Conservation (phyloP, 805 yeast species). For the Tetrapisispora fleetii region DNA sequence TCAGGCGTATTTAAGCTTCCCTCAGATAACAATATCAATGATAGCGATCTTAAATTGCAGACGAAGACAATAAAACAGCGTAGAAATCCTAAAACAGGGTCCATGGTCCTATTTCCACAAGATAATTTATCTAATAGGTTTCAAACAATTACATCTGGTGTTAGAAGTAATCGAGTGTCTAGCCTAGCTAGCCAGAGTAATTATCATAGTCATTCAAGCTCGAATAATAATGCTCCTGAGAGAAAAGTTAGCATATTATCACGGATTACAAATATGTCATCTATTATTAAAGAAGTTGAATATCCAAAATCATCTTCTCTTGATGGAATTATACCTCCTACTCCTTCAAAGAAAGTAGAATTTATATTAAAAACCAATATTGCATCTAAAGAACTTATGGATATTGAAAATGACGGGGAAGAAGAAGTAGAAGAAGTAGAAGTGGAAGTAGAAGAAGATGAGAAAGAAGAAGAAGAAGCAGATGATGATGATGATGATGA, state of each 20-base stretch:
- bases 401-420: neutral
- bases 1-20: conserved; percentile 16
- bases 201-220: neutral
- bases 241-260: conserved; percentile 11
- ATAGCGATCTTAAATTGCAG: neutral
- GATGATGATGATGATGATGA: neutral
- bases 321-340: conserved; percentile 46
- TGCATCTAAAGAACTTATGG: conserved; percentile 10
- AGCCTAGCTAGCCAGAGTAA: neutral
- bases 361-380: conserved; percentile 27
- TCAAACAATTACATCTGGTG: neutral
- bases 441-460: no score
- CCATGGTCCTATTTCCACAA: conserved; percentile 25
- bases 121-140: conserved; percentile 14
- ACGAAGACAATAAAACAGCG: neutral
- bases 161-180: neutral
- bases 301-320: conserved; percentile 40
- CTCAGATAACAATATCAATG: neutral
- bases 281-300: conserved; percentile 24
- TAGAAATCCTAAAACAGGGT: conserved; percentile 16
- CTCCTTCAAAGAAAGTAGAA: conserved; percentile 59
- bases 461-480: no score
- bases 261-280: conserved; percentile 15
- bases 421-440: no score
- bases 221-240: neutral